Conservation (phyloP, 2,329 filamentous ascomycete species). For the Furcasterigmium furcatum region DNA sequence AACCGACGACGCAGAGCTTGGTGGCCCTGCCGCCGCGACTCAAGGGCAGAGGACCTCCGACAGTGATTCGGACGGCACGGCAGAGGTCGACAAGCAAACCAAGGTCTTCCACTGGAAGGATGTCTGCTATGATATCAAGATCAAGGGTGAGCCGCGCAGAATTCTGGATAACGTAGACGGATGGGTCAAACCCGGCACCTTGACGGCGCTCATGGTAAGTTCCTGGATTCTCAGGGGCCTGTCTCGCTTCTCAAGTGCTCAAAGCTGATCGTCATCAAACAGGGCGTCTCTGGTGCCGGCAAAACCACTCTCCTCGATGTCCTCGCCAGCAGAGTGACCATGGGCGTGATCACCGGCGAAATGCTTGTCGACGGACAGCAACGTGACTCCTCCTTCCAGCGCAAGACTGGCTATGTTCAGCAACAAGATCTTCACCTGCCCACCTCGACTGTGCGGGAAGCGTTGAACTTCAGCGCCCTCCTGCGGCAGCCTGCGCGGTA, state of each 20-base stretch:
- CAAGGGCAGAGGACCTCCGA: neutral
- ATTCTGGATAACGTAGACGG: conserved; percentile 60
- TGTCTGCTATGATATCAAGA: conserved; percentile 72
- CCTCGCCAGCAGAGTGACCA: conserved; percentile 68
- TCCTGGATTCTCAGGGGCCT: too few relatives aligned
- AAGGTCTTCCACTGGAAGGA: conserved; percentile 71
- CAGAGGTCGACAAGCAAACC: conserved; percentile 40
- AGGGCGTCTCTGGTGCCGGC: conserved; percentile 69
- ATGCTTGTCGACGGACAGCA: conserved; percentile 66
- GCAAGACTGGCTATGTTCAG: conserved; percentile 69
- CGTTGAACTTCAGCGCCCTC: conserved; percentile 62
- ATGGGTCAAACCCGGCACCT: conserved; percentile 66
- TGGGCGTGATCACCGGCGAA: conserved; percentile 69
- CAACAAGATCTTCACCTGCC: conserved; percentile 69
- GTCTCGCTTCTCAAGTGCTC: too few relatives aligned
- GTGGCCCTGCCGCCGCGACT: neutral
- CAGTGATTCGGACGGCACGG: conserved; percentile 12
- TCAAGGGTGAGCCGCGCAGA: conserved; percentile 57
- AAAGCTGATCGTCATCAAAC: too few relatives aligned
- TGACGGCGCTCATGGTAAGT: conserved; percentile 28
- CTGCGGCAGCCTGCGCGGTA: conserved; percentile 62
- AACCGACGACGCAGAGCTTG: conserved; percentile 28
- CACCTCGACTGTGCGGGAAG: conserved; percentile 66
- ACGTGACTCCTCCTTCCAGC: conserved; percentile 64
- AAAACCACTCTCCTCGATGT: conserved; percentile 76